Evolutionary conservation across 192 early-diverging fungal species (phyloP).

Genomic region (Rhizoclosmatium sp.): DNA sequence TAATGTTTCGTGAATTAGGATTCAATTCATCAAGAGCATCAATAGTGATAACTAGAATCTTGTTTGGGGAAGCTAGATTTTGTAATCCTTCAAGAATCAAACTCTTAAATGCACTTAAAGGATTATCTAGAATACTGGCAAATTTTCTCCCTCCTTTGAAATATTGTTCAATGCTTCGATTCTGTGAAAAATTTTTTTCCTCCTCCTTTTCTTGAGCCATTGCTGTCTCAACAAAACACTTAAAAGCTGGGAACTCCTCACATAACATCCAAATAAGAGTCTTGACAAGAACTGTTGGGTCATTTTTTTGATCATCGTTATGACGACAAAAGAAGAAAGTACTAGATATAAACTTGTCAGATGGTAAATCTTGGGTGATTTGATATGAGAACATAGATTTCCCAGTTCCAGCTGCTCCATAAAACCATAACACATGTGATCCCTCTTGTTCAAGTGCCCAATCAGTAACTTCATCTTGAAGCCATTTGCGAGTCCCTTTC

Average conservation of each 20-base stretch:
- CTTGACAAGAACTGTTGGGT: conserved; percentile 3
- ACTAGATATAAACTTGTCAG: conserved; percentile 19
- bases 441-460: conserved; percentile 5
- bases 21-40: conserved; percentile 39
- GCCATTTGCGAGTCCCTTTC: conserved; percentile 25
- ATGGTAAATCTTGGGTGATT: background rate
- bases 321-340: conserved; percentile 38
- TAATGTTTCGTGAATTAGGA: background rate
- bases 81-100: conserved; percentile 12
- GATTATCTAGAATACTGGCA: background rate
- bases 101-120: background rate
- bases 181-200: background rate
- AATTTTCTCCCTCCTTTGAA: no score
- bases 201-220: conserved; percentile 13
- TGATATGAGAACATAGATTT: conserved; percentile 32
- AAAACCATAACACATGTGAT: conserved; percentile 17
- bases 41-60: conserved; percentile 28
- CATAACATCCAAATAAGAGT: conserved; percentile 19
- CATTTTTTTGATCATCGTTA: conserved; percentile 30
- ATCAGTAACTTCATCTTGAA: background rate
- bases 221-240: background rate
- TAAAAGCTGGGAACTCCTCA: background rate
- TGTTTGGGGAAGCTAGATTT: background rate
- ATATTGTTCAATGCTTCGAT: background rate
- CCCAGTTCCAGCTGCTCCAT: conserved; percentile 32